Evolutionary conservation across 257 asterid genomes (phyloP), one percentile per base, ranked within the genome.

Genomic region (Fraxinus anomala): DNA sequence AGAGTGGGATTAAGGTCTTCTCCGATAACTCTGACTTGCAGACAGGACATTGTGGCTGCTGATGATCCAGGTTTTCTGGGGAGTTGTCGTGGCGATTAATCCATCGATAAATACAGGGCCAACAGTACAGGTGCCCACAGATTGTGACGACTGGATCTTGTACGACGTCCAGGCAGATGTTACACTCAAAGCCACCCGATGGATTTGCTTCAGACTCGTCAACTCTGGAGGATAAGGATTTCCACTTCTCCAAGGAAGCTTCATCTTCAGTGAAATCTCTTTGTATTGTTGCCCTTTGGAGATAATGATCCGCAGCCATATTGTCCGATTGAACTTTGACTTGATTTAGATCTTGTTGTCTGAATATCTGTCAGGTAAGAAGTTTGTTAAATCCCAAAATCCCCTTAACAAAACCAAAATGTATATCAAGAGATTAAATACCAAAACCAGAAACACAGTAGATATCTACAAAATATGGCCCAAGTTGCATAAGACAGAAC

Each of bases 31-130:
- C 86, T 0, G 82, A 79, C 83, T 92, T 91, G 89, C 97, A 92
- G n/a, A 91, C 92, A 0, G 97, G 97, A 66, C 97, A 92, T 54
- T 87, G 89, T 0, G 95, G 89, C 51, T 71, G 82, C 30, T 81
- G 88, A 33, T 68, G 77, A 11, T 83, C 88, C 1, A 73, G 66
- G 59, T 80, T 73, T 24, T 86, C 87, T 3, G 79, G 36, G 33
- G 86, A 74, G 59, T 51, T 19, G 0, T 81, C 77, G 13, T 78
- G 88, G 77, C 69, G 79, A 75, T 77, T 86, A n/a, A 91, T 87
- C 97, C 97, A 92, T 49, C 83, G 83, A 88, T 92, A 92, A 33
- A 92, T 91, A 68, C 97, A 92, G 1, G 96, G 92, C 97, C 97
- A 92, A 24, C 97, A 92, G 49, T 87, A 92, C 70, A 92, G 95